Evolutionary conservation across 257 asterid species (phyloP).

Genomic region (Nicotiana tabacum): DNA sequence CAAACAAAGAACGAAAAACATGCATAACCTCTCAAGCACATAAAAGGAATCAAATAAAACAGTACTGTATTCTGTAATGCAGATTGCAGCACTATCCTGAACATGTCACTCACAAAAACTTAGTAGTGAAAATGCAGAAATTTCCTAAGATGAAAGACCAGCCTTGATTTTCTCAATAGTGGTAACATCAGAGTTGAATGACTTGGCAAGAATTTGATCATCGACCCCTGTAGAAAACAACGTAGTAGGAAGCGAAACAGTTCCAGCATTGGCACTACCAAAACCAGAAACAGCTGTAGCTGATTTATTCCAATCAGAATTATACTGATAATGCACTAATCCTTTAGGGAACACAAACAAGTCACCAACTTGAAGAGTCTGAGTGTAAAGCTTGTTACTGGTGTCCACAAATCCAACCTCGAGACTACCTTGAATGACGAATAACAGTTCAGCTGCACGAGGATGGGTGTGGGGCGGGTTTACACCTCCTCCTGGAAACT

Average conservation of each 20-base stretch:
- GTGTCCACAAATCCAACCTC: slow-evolving; percentile 29
- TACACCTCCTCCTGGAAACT: slow-evolving; percentile 10
- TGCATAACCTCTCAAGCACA: slow-evolving; percentile 1
- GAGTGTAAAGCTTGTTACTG: slow-evolving; percentile 16
- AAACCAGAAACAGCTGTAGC: slow-evolving; percentile 16
- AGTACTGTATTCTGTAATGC: slow-evolving; percentile 15
- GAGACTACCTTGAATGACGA: slow-evolving; percentile 17
- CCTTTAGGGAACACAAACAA: slow-evolving; percentile 25
- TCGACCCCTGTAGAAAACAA: slow-evolving; percentile 7
- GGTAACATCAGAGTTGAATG: slow-evolving; percentile 20
- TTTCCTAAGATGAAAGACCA: slow-evolving; percentile 9
- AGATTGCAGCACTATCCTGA: not conserved
- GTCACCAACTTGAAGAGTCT: slow-evolving; percentile 18
- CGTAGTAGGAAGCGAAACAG: slow-evolving; percentile 14
- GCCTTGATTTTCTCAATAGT: slow-evolving; percentile 21
- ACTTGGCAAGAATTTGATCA: slow-evolving; percentile 13
- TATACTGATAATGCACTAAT: slow-evolving; percentile 21
- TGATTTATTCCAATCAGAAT: not conserved
- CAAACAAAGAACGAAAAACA: not conserved
- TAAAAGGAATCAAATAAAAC: not conserved
- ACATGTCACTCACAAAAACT: not conserved
- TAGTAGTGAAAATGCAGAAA: not conserved
- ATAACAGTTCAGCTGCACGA: slow-evolving; percentile 17
- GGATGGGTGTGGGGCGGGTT: slow-evolving; percentile 24
- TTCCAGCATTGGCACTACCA: slow-evolving; percentile 30